Evolutionary conservation across 1,284 basidiomycete species (phyloP), one percentile per base, ranked within the genome.

Genomic region (Leccinum insolens): DNA sequence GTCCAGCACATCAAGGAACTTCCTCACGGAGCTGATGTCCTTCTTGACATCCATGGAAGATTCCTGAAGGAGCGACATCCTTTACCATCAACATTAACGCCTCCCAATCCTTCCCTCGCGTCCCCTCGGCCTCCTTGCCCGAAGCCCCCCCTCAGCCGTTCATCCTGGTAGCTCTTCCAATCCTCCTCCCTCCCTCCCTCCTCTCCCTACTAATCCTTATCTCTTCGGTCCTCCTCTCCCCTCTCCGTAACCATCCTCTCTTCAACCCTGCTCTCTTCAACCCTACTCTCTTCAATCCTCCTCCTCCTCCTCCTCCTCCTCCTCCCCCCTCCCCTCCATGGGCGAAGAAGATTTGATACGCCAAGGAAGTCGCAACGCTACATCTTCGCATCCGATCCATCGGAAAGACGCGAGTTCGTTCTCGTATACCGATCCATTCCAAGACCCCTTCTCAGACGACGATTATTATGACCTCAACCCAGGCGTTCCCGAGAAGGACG

Each of bases 351-450:
- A 65, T 31, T 69, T 75, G 60, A 70, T 78, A 67, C 70, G 65
- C 65, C 71, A 66, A 60, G 68, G 60, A 65, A 75, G 71, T 22
- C 70, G 39, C 44, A 69, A 62, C 49, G 31, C 67, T 41, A 31
- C 20, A 46, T 96, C 95, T 61, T 69, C 63, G 39, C 68, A 61
- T 59, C 57, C 65, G 65, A 59, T 52, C 14, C 69, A 64, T 65
- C 67, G 63, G 63, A 65, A 62, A 61, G 73, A 71, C 6, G 70
- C 55, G 59, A 74, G 69, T 22, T 59, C 63, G 62, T 69, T 72
- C 71, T 70, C 76, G 61, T 76, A 77, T 58, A 70, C 61, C 7
- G 74, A 78, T 64, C 71, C 77, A 0, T 80, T 77, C 62, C 73
- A 77, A 44, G 74, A 79, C 61, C 69, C 70, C 41, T 41, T 64